Base-by-base conservation (phyloP, 352 stramenopile species). In the Phytophthora hibernalis region DNA sequence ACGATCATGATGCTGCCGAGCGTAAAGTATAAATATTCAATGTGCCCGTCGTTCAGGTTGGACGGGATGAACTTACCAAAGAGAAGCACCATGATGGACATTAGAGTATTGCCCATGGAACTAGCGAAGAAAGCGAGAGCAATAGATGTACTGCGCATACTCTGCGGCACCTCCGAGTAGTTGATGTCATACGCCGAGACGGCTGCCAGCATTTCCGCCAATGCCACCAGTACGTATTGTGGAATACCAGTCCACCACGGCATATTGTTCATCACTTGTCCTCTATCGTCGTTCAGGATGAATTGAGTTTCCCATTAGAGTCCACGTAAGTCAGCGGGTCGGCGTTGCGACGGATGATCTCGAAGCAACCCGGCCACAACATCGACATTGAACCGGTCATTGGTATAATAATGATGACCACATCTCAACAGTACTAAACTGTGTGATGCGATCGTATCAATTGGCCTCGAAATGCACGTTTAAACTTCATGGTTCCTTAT, bases 41-140 rank as follows among this genome's bases (percentile, higher is more conserved):
- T 58, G 60, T 87, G 62, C 43, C 68, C 65, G 10, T 87, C 56
- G 74, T 88, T 90, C 33, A 90, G 56, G 65, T 88, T 40, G 11
- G 58, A 54, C 16, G 64, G 54, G 22, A 89, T 66, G 63, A 76
- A 83, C 53, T 73, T 72, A 45, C 65, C 53, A 62, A 87, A 87
- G 62, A 89, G 73, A 61, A 87, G 74, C 28, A 80, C 82, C 55
- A 87, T 74, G 33, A 78, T 62, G 7, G 78, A 87, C 21, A 77
- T 79, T 40, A 83, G 58, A 38, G 68, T 80, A 43, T 48, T 79
- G 43, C 78, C 76, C 78, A 86, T 89, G 42, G 70, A 80, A 18
- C 63, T 65, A 15, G 72, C 61, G 38, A 81, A 81, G 49, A 76
- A 73, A 5, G 58, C 58, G 15, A 81, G 59, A n/a, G 69, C 73